Evolutionary conservation across 2,329 filamentous ascomycete species (phyloP).

Genomic region (Trematosphaeria pertusa): DNA sequence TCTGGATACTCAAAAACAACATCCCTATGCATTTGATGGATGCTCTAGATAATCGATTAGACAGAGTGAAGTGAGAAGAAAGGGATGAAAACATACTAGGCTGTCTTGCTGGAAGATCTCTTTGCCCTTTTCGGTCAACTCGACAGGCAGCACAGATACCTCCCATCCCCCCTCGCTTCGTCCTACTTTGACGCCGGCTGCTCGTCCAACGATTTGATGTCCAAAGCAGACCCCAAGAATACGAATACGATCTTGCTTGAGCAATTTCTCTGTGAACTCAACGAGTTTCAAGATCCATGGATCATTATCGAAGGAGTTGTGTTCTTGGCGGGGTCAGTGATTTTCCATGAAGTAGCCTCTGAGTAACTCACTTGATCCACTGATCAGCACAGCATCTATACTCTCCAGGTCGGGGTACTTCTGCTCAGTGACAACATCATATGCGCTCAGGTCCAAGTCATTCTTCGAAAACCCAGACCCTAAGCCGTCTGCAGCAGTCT

Average conservation of each 20-base stretch:
- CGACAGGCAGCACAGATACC: slow-evolving; percentile 73
- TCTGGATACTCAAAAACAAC: slow-evolving; percentile 70
- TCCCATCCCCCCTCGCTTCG: slow-evolving; percentile 79
- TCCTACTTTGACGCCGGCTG: slow-evolving; percentile 71
- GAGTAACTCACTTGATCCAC: slow-evolving; percentile 66
- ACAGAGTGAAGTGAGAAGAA: not conserved
- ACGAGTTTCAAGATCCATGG: slow-evolving; percentile 80
- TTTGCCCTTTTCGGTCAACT: slow-evolving; percentile 73
- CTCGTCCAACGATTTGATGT: slow-evolving; percentile 82
- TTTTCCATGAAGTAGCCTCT: not conserved
- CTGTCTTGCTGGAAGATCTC: slow-evolving; percentile 73
- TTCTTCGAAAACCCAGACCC: slow-evolving; percentile 48
- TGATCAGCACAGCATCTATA: slow-evolving; percentile 83
- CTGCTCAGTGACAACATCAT: slow-evolving; percentile 72
- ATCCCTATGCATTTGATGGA: slow-evolving; percentile 90
- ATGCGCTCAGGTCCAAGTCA: slow-evolving; percentile 66
- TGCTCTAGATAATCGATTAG: slow-evolving; percentile 54
- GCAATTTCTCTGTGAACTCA: slow-evolving; percentile 68
- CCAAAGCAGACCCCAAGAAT: slow-evolving; percentile 87
- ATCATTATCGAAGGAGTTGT: slow-evolving; percentile 75
- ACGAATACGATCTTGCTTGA: slow-evolving; percentile 68
- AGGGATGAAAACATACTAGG: slow-evolving; percentile 54
- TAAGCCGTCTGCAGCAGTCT: slow-evolving; percentile 58
- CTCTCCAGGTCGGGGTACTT: slow-evolving; percentile 76
- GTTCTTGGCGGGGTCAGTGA: slow-evolving; percentile 54